Evolutionary conservation across 2,329 filamentous ascomycete species (phyloP), one percentile per base, ranked within the genome.

Genomic region (Penicillium fuscoglaucum): DNA sequence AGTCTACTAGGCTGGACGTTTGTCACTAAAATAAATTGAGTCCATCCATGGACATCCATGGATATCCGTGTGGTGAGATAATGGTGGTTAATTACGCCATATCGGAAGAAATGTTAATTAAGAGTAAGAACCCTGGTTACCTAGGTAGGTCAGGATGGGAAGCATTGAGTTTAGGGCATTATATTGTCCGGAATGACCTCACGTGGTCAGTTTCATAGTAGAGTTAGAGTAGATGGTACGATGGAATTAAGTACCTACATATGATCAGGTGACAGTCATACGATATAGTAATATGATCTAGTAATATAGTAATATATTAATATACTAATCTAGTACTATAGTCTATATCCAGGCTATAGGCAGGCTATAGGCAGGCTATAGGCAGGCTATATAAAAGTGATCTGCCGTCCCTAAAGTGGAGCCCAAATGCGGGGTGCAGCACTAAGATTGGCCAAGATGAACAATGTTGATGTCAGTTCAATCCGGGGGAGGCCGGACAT

Each of bases 401-500:
- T 57, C 55, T 35, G 37, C 51, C 55, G 19, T 48, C n/a, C 61
- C 60, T 46, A 31, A 35, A 56, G 52, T 56, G 58, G 61, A 59
- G 65, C 39, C 59, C 61, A 64, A 74, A 72, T 74, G 71, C 71
- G 71, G 71, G 71, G 71, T 74, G 71, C 71, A 72, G 70, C 66
- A 57, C 68, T 66, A 66, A 64, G 35, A 67, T 61, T 71, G 66
- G 63, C 55, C 41, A 26, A 39, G 55, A n/a, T 51, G 26, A n/a
- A 26, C 26, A n/a, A 52, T 52, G 55, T 57, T 68, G 66, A 72
- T 70, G 69, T 72, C 70, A 72, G 62, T 55, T 33, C 9, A n/a
- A 39, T 71, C 70, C 69, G 40, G 70, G 62, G 58, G 47, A 29
- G 62, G 59, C 67, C 69, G 70, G 41, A 9, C 3, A 13, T 15